Evolutionary conservation across 2,329 filamentous ascomycete species (phyloP).

Genomic region (Zarea fungicola): DNA sequence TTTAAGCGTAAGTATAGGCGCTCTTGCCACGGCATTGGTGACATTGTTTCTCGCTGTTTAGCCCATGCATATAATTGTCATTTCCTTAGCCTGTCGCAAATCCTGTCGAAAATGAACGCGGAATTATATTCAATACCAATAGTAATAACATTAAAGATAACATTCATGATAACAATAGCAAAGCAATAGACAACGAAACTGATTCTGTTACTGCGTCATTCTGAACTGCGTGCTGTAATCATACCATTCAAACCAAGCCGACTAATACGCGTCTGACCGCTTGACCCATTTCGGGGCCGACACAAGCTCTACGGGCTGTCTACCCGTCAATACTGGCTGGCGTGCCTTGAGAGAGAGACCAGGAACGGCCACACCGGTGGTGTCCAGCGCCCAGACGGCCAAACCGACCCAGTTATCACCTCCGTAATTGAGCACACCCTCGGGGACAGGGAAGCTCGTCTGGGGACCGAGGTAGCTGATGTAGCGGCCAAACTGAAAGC

Average conservation of each 20-base stretch:
- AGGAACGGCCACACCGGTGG: constrained; percentile 24
- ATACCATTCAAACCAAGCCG: not conserved
- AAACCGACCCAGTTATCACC: constrained; percentile 62
- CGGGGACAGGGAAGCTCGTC: constrained; percentile 59
- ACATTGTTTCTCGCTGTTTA: too few species aligned
- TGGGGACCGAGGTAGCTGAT: constrained; percentile 65
- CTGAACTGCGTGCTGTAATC: too few species aligned
- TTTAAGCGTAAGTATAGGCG: too few species aligned
- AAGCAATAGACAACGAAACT: too few species aligned
- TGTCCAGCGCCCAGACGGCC: constrained; percentile 48
- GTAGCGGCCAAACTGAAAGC: constrained; percentile 56
- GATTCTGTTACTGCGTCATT: too few species aligned
- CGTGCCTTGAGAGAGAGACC: constrained; percentile 39
- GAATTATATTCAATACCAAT: too few species aligned
- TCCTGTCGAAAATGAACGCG: too few species aligned
- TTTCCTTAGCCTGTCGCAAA: too few species aligned
- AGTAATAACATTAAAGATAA: too few species aligned
- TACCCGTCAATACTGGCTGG: constrained; percentile 24
- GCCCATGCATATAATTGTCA: too few species aligned
- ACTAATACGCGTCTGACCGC: constrained; percentile 46
- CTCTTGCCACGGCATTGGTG: too few species aligned
- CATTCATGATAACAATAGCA: too few species aligned
- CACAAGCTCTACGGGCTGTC: constrained; percentile 36
- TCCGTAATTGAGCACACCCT: constrained; percentile 61
- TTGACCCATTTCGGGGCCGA: constrained; percentile 39